Evolutionary conservation across 768 basidiomycete genomes (phyloP).

Genomic region (Kwoniella shandongensis): DNA sequence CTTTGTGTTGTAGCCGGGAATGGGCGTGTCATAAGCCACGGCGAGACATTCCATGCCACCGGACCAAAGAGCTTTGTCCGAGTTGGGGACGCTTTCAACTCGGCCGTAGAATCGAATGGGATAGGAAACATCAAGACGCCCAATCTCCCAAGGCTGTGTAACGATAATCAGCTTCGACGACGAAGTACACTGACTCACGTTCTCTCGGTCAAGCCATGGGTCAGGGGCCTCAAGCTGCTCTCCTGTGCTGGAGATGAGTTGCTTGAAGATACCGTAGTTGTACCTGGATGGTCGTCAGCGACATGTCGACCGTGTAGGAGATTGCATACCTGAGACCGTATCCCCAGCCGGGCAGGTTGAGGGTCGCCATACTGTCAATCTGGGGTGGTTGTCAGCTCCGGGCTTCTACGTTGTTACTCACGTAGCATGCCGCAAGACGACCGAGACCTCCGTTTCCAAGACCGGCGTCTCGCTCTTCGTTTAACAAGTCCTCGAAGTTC

Average conservation of each 20-base stretch:
- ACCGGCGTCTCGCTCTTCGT: constrained; percentile 87
- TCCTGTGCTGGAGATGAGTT: constrained; percentile 65
- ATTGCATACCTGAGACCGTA: constrained; percentile 85
- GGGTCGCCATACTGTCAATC: constrained; percentile 78
- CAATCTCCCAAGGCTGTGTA: constrained; percentile 52
- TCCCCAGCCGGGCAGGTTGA: constrained; percentile 91
- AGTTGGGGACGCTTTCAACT: constrained; percentile 63
- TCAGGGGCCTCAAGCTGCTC: constrained; percentile 56
- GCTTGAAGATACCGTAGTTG: constrained; percentile 95
- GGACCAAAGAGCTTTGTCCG: constrained; percentile 56
- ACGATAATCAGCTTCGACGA: not conserved
- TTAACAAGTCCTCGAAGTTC: constrained; percentile 79
- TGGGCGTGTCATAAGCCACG: constrained; percentile 90
- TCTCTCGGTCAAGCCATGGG: constrained; percentile 57
- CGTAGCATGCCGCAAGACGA: constrained; percentile 93
- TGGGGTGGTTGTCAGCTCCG: constrained; percentile 12
- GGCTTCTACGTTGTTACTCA: constrained; percentile 50
- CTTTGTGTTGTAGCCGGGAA: constrained; percentile 55
- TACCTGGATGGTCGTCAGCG: constrained; percentile 25
- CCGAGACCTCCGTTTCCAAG: constrained; percentile 95
- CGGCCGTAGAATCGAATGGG: constrained; percentile 81
- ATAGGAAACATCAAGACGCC: constrained; percentile 64
- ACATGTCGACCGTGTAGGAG: not conserved
- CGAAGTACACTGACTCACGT: constrained; percentile 25
- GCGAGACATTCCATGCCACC: constrained; percentile 94